Conservation (phyloP, 2,329 filamentous ascomycete genomes). For the Pseudocercospora macadamiae region DNA sequence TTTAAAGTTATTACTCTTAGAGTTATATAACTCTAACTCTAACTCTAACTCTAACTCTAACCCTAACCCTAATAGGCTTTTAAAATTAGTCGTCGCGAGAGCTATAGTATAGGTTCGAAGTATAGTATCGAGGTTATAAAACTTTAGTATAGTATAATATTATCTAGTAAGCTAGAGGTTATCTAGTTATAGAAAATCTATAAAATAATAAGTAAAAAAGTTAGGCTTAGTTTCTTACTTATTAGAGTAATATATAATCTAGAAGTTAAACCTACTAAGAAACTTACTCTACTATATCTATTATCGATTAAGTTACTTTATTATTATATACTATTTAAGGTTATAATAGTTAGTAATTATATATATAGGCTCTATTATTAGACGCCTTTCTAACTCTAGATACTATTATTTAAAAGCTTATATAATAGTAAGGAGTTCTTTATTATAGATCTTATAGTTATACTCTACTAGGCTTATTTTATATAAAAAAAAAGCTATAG, state of each 20-base stretch:
- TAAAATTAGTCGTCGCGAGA: neutral
- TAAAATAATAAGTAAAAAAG: neutral
- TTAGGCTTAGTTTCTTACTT: neutral
- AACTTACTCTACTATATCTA: neutral
- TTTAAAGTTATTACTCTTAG: neutral
- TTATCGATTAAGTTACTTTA: neutral
- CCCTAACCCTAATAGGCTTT: neutral
- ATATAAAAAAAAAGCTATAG: neutral
- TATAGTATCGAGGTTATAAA: neutral
- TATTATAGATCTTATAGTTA: too few species aligned
- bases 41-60: neutral
- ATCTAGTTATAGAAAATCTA: neutral
- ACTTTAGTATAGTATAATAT: neutral
- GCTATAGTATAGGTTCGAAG: neutral
- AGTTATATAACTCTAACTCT: too few species aligned
- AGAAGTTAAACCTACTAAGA: neutral
- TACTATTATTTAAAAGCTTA: neutral
- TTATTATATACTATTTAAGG: too few species aligned
- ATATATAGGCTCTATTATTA: neutral
- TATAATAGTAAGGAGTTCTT: neutral
- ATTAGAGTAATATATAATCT: neutral
- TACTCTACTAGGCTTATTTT: neutral
- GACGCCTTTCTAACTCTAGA: neutral
- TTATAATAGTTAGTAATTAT: neutral
- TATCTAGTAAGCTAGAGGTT: neutral